Evolutionary conservation across 2,329 filamentous ascomycete species (phyloP), one percentile per base, ranked within the genome.

Genomic region (Davidsoniella eucalypti): DNA sequence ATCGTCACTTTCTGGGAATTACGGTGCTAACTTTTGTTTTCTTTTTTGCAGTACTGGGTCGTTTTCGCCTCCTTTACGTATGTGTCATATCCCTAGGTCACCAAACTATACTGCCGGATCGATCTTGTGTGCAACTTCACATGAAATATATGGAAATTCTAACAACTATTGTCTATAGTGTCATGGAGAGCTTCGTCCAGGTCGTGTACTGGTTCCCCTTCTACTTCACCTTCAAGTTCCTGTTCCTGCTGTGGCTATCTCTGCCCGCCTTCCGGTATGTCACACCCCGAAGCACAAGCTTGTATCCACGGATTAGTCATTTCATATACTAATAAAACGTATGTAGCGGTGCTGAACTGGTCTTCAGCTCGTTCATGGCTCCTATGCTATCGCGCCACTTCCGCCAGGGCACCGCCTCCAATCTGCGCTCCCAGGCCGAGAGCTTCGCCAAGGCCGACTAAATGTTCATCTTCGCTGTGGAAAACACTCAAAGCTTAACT

Each of bases 221-320:
- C 74, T 98, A 98, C 83, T 98, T 86, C 71, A 90, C 88, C 65
- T 96, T 98, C 84, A 98, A 98, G 78, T 95, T 98, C 65, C 73
- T 93, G 64, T 84, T 96, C 66, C 76, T 96, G 61, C 81, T 98
- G 66, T 98, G 92, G 92, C 87, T 98, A 71, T 81, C 90, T 60
- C 87, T 98, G 62, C 92, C 92, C 66, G 77, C 85, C 67, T 95
- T 93, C 73, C 74, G 75, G 90, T 95, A 82, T 65, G 82, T 71
- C 16, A 26, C 23, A 26, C 36, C 33, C 36, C 41, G n/a, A 71
- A 25, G 23, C 40, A 33, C 8, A 12, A 12, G 8, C 9, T 33
- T 33, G 12, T 12, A 4, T 39, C 12, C 29, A 33, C 29, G 12
- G 6, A 33, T 12, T 33, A 9, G 12, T 9, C 12, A 33, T 10